Percentiles rank a stretch among this genome's conserved stretches.
phyloP scores from a whole-genome alignment of 108 stramenopile species.

The Epithemia pelagica region DNA sequence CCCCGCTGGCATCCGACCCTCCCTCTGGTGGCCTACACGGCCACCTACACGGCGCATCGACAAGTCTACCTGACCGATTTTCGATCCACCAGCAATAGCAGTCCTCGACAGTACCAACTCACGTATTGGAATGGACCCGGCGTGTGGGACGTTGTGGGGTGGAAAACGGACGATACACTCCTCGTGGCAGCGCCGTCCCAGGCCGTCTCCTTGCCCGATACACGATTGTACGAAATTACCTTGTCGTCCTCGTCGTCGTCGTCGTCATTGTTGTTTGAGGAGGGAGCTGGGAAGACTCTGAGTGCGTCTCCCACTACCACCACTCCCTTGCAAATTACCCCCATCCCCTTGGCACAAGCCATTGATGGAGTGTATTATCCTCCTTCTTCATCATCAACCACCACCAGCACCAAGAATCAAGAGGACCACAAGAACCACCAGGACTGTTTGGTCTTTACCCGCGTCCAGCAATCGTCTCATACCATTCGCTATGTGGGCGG shows the following conservation, averaged over 20 bases:
- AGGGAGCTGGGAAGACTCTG: no score
- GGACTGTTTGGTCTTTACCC: constrained; percentile 60
- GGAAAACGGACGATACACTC: constrained; percentile 23
- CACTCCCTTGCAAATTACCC: constrained; percentile 22
- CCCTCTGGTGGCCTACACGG: constrained; percentile 51
- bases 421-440: background rate
- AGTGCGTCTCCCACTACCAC: background rate
- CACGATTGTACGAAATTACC: constrained; percentile 44
- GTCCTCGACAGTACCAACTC: constrained; percentile 29
- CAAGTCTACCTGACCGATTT: constrained; percentile 64
- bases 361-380: constrained; percentile 33
- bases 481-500: constrained; percentile 57
- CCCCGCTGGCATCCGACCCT: constrained; percentile 45
- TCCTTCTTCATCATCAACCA: background rate
- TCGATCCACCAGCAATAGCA: background rate
- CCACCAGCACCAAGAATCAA: background rate
- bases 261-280: no score
- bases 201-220: constrained; percentile 44
- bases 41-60: constrained; percentile 50
- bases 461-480: constrained; percentile 41
- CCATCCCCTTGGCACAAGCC: constrained; percentile 59
- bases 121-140: constrained; percentile 40
- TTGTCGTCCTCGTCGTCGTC: constrained; percentile 4
- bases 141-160: constrained; percentile 32
- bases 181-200: constrained; percentile 39